Evolutionary conservation across 345 rosid genomes (phyloP).

Genomic region (Corchorus capsularis): DNA sequence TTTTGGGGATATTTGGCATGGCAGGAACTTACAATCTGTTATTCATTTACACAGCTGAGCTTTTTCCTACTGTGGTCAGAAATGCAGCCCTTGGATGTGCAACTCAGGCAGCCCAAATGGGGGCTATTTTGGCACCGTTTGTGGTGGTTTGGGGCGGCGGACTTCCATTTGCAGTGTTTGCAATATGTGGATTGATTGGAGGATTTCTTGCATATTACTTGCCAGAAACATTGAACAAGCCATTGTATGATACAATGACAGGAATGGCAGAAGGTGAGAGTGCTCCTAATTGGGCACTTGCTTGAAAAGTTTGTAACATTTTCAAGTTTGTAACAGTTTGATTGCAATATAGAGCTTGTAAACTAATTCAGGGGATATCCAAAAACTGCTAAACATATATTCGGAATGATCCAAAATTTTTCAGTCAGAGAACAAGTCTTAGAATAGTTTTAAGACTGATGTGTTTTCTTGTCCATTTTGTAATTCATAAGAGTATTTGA

Average conservation of each 20-base stretch:
- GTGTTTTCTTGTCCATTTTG: neutral
- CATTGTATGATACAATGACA: slow-evolving; percentile 79
- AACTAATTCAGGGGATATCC: neutral
- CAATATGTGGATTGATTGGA: slow-evolving; percentile 60
- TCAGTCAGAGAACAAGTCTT: neutral
- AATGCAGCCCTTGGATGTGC: slow-evolving; percentile 88
- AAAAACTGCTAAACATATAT: neutral
- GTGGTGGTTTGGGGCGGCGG: slow-evolving; percentile 80
- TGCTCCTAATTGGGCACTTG: slow-evolving; percentile 16
- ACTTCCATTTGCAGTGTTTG: slow-evolving; percentile 71
- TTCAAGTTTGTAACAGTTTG: slow-evolving; percentile 6
- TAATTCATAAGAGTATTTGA: neutral
- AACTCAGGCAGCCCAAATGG: slow-evolving; percentile 82
- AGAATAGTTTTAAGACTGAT: too few species aligned
- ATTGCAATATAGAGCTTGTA: neutral
- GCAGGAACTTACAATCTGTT: slow-evolving; percentile 85
- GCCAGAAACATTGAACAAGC: slow-evolving; percentile 85
- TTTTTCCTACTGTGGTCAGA: slow-evolving; percentile 91
- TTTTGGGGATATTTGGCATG: slow-evolving; percentile 84
- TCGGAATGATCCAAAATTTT: neutral
- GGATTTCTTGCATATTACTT: slow-evolving; percentile 76
- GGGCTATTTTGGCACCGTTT: slow-evolving; percentile 85
- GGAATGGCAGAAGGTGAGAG: slow-evolving; percentile 71
- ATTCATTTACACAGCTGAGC: slow-evolving; percentile 80
- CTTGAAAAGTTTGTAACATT: neutral